Percentiles rank a stretch among this genome's conserved stretches.
Conservation (phyloP, 2,329 filamentous ascomycete genomes). For the Parafenestella ontariensis region DNA sequence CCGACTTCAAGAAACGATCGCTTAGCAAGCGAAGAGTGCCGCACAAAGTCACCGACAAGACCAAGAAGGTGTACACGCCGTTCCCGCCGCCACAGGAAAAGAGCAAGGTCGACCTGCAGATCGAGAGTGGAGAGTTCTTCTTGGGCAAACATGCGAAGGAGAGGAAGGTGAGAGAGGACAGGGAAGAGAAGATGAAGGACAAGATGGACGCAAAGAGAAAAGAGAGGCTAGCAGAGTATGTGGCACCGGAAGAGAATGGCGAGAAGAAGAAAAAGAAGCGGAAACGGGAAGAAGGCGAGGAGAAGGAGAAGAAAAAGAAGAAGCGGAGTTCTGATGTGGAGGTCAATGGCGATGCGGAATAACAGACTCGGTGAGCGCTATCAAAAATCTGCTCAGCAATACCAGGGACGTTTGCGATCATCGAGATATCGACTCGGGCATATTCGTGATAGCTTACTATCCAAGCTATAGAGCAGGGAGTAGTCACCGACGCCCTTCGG, state of each 20-base stretch:
- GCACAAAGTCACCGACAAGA: constrained; percentile 87
- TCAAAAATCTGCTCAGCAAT: not conserved
- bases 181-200: constrained; percentile 82
- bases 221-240: constrained; percentile 84
- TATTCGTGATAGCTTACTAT: not conserved
- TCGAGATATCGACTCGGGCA: not conserved
- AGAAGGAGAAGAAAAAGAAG: constrained; percentile 57
- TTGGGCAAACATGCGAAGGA: constrained; percentile 92
- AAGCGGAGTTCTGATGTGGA: constrained; percentile 35
- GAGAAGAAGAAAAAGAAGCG: constrained; percentile 58
- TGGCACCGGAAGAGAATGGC: constrained; percentile 80
- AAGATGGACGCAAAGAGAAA: constrained; percentile 89
- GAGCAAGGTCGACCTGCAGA: constrained; percentile 98
- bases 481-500: not conserved
- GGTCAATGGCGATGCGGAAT: constrained; percentile 35
- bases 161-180: constrained; percentile 76
- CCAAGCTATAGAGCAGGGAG: not conserved
- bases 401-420: not conserved
- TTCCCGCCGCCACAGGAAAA: constrained; percentile 97
- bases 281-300: constrained; percentile 57
- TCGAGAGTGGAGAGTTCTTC: constrained; percentile 98
- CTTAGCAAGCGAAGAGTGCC: constrained; percentile 84
- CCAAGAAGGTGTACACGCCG: constrained; percentile 92
- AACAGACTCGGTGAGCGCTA: not conserved
- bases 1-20: constrained; percentile 94